Base-by-base conservation (phyloP, 139 green algal genomes). In the Edaphochlamys debaryana region DNA sequence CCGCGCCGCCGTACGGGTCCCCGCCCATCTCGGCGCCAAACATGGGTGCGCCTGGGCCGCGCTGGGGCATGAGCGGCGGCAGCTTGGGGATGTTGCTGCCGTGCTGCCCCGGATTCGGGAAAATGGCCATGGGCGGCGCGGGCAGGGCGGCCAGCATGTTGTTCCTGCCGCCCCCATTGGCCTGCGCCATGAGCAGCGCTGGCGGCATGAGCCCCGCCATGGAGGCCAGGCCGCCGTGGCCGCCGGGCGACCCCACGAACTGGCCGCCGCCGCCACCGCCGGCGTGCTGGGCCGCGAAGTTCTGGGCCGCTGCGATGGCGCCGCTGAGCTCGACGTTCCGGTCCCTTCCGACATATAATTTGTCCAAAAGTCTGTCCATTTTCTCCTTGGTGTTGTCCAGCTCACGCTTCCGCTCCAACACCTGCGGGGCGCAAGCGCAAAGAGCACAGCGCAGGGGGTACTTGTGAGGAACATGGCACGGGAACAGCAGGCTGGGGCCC, bases 321-420 rank as follows among this genome's bases (percentile, higher is more conserved):
- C 90, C 89, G 13, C 69, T 84, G 79, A 95, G 86, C 76, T 93
- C 91, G 19, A 95, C 85, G 42, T 91, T 91, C 0, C 83, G 84
- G 71, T 95, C 92, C 17, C 92, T 77, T 3, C 87, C 86, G 0
- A 82, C 79, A 75, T 93, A 91, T 41, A 96, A 87, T 77, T 93
- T 94, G 27, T 96, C 93, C 76, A 96, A 72, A 64, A 96, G 79
- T 4, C 71, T 79, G 85, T 96, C 92, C 92, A 96, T 94, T 68
- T 92, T 94, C 64, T 94, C 89, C 74, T 94, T 94, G 64, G 93
- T 95, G n/a, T 48, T 41, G 63, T 95, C 92, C 48, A 96, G 73
- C 80, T 96, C 93, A 9, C 80, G 77, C 87, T 94, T 94, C 60
- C 93, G 89, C 78, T 94, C 91, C 82, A 93, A 77, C 52, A 96